Evolutionary conservation across 345 rosid species (phyloP).

Genomic region (Eucalyptus cloeziana): DNA sequence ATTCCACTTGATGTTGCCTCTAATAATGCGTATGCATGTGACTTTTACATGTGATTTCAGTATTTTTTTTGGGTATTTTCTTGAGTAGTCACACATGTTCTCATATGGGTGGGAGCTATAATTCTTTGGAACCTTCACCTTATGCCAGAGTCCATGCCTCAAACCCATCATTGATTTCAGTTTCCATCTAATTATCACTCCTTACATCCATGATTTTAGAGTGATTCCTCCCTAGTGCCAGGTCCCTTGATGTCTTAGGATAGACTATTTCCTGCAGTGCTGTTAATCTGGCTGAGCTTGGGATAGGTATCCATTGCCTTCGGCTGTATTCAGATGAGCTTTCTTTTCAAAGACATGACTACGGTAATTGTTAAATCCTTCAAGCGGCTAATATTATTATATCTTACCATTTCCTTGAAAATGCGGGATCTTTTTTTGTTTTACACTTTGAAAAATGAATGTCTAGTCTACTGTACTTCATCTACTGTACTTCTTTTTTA

Average conservation of each 20-base stretch:
- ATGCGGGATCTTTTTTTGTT: not conserved
- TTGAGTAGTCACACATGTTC: not conserved
- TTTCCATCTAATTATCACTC: not conserved
- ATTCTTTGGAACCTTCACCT: not conserved
- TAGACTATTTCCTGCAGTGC: not conserved
- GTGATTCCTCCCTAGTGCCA: not conserved
- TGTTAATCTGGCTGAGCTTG: not conserved
- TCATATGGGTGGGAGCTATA: not conserved
- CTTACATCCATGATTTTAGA: not conserved
- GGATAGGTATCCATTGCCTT: not conserved
- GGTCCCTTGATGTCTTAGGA: not conserved
- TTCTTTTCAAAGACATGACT: not conserved
- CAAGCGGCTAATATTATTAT: not conserved
- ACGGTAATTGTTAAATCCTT: not conserved
- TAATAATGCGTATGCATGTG: not conserved
- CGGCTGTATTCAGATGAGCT: not conserved
- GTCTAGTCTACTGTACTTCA: not conserved
- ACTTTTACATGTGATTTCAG: not conserved
- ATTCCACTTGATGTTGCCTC: not conserved
- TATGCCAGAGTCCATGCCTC: not conserved
- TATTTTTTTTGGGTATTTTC: not conserved
- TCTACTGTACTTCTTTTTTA: not conserved
- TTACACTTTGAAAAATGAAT: not conserved
- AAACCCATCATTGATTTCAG: not conserved
- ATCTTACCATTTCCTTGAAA: not conserved